Evolutionary conservation across 805 yeast genomes (phyloP).

Genomic region (Yarrowia phangngaensis): DNA sequence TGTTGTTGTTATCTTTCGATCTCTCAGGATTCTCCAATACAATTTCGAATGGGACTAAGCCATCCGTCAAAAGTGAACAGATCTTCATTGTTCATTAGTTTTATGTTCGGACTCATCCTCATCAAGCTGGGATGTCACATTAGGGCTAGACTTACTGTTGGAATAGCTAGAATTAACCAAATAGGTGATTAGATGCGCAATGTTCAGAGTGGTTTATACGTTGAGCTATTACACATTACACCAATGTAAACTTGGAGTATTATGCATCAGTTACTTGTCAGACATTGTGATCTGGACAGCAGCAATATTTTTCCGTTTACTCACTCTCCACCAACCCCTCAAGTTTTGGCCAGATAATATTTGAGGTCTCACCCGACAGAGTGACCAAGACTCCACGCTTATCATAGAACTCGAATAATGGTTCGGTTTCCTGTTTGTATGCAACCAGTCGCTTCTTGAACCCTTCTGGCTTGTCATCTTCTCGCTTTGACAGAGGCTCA

Average conservation of each 20-base stretch:
- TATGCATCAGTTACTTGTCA: not conserved
- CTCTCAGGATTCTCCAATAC: too few species aligned
- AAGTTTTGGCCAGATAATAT: constrained; percentile 74
- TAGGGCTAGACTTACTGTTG: too few species aligned
- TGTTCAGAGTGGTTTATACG: not conserved
- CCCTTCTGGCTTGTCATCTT: constrained; percentile 73
- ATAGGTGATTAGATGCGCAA: not conserved
- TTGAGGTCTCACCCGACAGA: constrained; percentile 77
- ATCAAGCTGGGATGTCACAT: too few species aligned
- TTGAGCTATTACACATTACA: not conserved
- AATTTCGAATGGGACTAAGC: too few species aligned
- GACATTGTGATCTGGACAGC: too few species aligned
- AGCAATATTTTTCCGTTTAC: too few species aligned
- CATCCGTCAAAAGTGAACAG: too few species aligned
- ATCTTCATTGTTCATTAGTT: too few species aligned
- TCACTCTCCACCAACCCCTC: constrained; percentile 32
- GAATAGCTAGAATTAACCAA: not conserved
- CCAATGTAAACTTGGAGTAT: not conserved
- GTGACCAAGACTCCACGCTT: constrained; percentile 49
- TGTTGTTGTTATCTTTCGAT: too few species aligned
- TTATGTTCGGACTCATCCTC: too few species aligned
- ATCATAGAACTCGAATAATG: constrained; percentile 61
- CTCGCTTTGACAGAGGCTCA: constrained; percentile 72
- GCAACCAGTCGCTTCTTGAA: constrained; percentile 62
- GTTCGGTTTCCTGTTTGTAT: constrained; percentile 57